Evolutionary conservation across 2,329 filamentous ascomycete species (phyloP), one percentile per base, ranked within the genome.

Genomic region (Trichoderma sp.): DNA sequence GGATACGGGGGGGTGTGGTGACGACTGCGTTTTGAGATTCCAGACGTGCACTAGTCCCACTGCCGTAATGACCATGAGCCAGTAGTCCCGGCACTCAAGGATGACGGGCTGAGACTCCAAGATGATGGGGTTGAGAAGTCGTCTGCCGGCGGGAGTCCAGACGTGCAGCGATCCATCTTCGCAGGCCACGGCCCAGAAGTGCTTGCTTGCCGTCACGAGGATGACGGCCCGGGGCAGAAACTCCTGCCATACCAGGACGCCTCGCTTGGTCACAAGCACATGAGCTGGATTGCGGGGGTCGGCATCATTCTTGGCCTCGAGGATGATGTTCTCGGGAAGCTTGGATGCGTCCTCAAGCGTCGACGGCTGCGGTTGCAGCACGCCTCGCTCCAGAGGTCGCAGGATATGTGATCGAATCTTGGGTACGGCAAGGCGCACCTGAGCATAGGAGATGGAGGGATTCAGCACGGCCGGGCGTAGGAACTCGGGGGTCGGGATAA

Each of bases 91-190:
- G 72, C 90, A 94, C 75, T 98, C 95, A 28, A 99, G 83, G 64
- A 99, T 95, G 39, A 98, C 93, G 0, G 95, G 92, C 72, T 98
- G 93, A 2, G 94, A 89, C 78, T 99, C 95, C 17, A 98, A 80
- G 6, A 97, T 85, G 69, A 97, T 83, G 5, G 93, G 88, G 72
- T 92, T 97, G 63, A 96, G 82, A 24, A 97, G 81, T 60, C 96
- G 87, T 67, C 96, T 87, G 14, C 95, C 95, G 15, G 93, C 92
- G 1, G 94, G 92, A 1, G 93, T 94, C 93, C 95, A 99, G 9
- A 92, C 85, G 73, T 97, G 92, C 7, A 99, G 76, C 19, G 89
- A 92, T 17, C 93, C 95, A 73, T 98, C 95, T 75, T 99, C 95
- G 72, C 93, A 97, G 10, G 91, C 93, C 17, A 90, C 94, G 0